These are phyloP conservation scores for Lentinus brumalis DNA, from an alignment of 768 basidiomycete genomes.

Conservation along the genomic window DNA sequence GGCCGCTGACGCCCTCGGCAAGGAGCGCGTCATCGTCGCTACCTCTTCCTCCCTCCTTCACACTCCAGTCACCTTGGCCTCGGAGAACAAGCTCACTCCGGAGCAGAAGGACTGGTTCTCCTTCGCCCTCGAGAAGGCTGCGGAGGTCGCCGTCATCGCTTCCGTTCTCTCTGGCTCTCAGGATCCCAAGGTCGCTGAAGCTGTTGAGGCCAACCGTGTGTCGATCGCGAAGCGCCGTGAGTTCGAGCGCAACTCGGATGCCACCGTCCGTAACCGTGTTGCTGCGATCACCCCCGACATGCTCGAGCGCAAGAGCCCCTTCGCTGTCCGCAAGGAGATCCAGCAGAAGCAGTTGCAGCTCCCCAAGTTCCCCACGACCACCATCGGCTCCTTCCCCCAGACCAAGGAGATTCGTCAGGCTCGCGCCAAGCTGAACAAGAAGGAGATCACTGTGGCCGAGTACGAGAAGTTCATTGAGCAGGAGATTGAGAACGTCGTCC, in stretches of 20 bases:
- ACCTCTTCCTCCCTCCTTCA: constrained; percentile 98
- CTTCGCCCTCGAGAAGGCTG: constrained; percentile 94
- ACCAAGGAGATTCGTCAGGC: constrained; percentile 98
- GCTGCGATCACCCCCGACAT: constrained; percentile 84
- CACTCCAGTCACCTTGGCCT: constrained; percentile 93
- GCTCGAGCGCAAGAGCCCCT: constrained; percentile 87
- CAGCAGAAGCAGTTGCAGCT: constrained; percentile 89
- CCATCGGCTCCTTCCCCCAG: constrained; percentile 99
- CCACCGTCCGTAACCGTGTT: constrained; percentile 93
- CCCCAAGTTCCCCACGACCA: constrained; percentile 98
- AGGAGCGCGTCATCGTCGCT: constrained; percentile 87
- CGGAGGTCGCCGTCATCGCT: constrained; percentile 87
- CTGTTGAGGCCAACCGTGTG: constrained; percentile 84
- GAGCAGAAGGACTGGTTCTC: constrained; percentile 98
- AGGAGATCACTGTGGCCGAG: constrained; percentile 79
- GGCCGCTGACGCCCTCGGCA: constrained; percentile 81
- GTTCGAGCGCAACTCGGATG: constrained; percentile 93
- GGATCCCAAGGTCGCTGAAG: constrained; percentile 64
- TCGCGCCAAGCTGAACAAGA: constrained; percentile 93
- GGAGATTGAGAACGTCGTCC: constrained; percentile 91
- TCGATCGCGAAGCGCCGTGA: constrained; percentile 94
- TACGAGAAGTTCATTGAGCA: constrained; percentile 99
- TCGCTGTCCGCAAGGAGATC: constrained; percentile 82
- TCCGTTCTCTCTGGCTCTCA: constrained; percentile 84
- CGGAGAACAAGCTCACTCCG: constrained; percentile 85